Conservation (phyloP, 2,329 filamentous ascomycete genomes). For the Achaetomium macrosporum region DNA sequence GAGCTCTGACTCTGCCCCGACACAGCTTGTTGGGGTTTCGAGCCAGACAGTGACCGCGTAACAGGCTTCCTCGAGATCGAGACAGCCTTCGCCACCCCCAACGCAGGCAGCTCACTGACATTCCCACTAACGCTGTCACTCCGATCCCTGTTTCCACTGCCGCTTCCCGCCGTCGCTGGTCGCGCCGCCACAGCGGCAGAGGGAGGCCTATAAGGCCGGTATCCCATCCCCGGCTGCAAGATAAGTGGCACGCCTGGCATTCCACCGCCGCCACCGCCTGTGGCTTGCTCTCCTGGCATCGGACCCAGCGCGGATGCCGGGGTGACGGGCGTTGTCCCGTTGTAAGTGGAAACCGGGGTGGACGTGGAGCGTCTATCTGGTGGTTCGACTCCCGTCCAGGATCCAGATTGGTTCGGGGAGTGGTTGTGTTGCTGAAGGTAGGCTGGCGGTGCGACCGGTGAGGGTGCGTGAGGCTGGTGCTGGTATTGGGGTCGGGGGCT, state of each 20-base stretch:
- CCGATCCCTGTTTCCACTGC: background rate
- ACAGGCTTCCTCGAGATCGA: too few species aligned
- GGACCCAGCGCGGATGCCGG: slow-evolving; percentile 13
- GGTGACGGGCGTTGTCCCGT: slow-evolving; percentile 4
- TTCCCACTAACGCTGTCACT: background rate
- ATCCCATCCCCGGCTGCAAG: slow-evolving; percentile 17
- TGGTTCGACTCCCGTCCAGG: background rate
- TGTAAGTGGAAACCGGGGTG: slow-evolving; percentile 12
- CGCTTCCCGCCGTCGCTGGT: background rate
- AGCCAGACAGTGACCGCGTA: too few species aligned
- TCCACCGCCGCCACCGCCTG: background rate
- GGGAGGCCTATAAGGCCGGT: slow-evolving; percentile 11
- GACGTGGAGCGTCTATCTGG: slow-evolving; percentile 4
- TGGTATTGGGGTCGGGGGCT: slow-evolving; percentile 3
- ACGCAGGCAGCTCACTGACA: background rate
- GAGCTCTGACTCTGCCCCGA: too few species aligned
- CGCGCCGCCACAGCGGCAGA: background rate
- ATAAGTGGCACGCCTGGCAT: slow-evolving; percentile 12
- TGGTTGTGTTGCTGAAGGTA: slow-evolving; percentile 1
- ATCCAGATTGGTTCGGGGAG: background rate
- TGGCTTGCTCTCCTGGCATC: slow-evolving; percentile 1
- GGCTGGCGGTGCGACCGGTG: background rate
- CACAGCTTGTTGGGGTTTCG: too few species aligned
- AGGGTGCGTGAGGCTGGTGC: slow-evolving; percentile 1
- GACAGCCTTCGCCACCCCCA: too few species aligned